These are phyloP conservation scores for Puccinia triticina DNA, from an alignment of 1,284 basidiomycete genomes.

Conservation along the genomic window DNA sequence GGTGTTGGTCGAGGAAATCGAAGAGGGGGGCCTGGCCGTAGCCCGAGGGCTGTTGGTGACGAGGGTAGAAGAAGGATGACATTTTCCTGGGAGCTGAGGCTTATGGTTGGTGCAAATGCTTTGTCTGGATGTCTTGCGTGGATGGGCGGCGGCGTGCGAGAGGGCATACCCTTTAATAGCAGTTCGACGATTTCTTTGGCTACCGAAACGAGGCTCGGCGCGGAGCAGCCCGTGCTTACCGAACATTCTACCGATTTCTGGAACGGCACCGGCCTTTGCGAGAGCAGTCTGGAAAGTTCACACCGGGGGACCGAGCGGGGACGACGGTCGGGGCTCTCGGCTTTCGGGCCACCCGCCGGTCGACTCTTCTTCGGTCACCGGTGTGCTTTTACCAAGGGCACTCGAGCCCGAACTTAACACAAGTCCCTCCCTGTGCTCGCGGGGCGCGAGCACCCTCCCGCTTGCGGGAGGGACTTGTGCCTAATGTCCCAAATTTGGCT, in stretches of 20 bases:
- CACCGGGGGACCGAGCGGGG: too few relatives aligned
- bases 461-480: too few relatives aligned
- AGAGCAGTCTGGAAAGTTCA: not conserved
- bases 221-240: not conserved
- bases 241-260: conserved; percentile 21
- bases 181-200: not conserved
- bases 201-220: too few relatives aligned
- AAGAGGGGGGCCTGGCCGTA: not conserved
- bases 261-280: not conserved
- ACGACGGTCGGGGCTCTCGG: too few relatives aligned
- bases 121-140: not conserved
- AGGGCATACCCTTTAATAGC: not conserved
- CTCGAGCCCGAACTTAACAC: too few relatives aligned
- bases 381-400: too few relatives aligned
- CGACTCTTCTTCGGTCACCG: too few relatives aligned
- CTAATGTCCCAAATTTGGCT: too few relatives aligned
- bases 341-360: too few relatives aligned
- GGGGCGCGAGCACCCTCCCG: too few relatives aligned
- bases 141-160: not conserved
- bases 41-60: not conserved
- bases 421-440: too few relatives aligned
- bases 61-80: conserved; percentile 22
- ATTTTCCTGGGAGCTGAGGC: not conserved
- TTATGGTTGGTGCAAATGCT: too few relatives aligned
- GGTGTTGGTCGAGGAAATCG: conserved; percentile 1